phyloP scores from a whole-genome alignment of 1,284 basidiomycete genomes.

The Ceratobasidium sp. region DNA sequence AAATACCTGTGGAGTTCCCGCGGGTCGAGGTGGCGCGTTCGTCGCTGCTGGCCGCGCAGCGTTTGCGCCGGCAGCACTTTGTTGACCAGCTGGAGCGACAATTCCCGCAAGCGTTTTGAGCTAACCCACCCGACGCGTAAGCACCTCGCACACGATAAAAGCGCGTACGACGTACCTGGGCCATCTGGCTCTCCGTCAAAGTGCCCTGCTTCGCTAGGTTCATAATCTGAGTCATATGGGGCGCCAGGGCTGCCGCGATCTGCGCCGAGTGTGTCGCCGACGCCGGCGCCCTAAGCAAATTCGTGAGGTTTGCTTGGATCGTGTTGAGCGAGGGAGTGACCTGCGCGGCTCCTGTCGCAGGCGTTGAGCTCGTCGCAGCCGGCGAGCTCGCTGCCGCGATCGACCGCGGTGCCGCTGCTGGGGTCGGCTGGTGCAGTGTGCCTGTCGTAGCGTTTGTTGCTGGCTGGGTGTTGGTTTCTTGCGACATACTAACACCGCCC shows the following conservation, averaged over 20 bases:
- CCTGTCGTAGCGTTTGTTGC: slow-evolving; percentile 6
- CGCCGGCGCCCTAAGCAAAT: slow-evolving; percentile 19
- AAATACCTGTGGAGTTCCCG: slow-evolving; percentile 36
- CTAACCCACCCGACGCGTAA: slow-evolving; percentile 2
- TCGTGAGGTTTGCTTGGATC: slow-evolving; percentile 33
- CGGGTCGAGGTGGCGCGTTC: slow-evolving; percentile 27
- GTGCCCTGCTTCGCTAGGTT: slow-evolving; percentile 42
- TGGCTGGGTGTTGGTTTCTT: slow-evolving; percentile 23
- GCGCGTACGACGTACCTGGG: slow-evolving; percentile 39
- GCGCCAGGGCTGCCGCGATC: slow-evolving; percentile 36
- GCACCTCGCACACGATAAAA: not conserved
- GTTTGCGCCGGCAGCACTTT: slow-evolving; percentile 7
- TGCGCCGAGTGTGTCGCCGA: slow-evolving; percentile 38
- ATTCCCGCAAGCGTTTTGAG: slow-evolving; percentile 37
- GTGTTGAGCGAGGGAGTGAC: slow-evolving; percentile 24
- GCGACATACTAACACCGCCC: slow-evolving; percentile 21
- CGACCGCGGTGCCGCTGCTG: slow-evolving; percentile 13
- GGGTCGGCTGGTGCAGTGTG: slow-evolving; percentile 31
- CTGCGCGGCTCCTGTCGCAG: not conserved
- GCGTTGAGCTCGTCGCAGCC: not conserved
- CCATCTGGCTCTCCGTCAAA: slow-evolving; percentile 43
- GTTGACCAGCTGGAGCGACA: slow-evolving; percentile 27
- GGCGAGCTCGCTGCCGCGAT: slow-evolving; percentile 1
- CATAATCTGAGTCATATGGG: slow-evolving; percentile 44
- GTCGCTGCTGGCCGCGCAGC: slow-evolving; percentile 19